Conservation (phyloP, 768 basidiomycete species). For the Mrakia blollopis region DNA sequence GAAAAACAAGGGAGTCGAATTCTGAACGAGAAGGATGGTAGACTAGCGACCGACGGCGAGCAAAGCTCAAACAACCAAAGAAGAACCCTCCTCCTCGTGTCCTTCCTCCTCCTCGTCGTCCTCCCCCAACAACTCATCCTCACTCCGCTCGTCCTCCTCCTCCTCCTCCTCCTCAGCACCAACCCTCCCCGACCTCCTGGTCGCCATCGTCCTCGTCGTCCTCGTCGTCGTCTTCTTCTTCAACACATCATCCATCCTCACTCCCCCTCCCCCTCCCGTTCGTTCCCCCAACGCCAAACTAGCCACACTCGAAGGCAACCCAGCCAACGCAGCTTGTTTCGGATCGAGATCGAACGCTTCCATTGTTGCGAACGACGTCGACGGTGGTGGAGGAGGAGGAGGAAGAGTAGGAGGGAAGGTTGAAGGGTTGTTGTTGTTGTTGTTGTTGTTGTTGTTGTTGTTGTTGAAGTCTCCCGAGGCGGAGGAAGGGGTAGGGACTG, state of each 20-base stretch:
- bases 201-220: not conserved
- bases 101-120: not conserved
- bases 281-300: not conserved
- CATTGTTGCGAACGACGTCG: not conserved
- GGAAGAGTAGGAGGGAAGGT: not conserved
- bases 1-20: not conserved
- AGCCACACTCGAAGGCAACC: not conserved
- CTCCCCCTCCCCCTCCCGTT: not conserved
- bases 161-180: not conserved
- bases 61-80: not conserved
- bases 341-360: constrained; percentile 4
- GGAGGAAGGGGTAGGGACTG: not conserved
- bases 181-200: not conserved
- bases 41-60: not conserved
- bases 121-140: not conserved
- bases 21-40: too few relatives aligned
- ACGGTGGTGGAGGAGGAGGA: too few relatives aligned
- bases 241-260: not conserved
- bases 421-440: not conserved
- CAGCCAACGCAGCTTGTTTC: not conserved
- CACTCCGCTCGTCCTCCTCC: not conserved
- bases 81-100: not conserved
- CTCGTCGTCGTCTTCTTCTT: not conserved
- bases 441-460: too few relatives aligned
- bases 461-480: not conserved